Evolutionary conservation across 306 rosid genomes (phyloP).

Genomic region (Casuarina equisetifolia): DNA sequence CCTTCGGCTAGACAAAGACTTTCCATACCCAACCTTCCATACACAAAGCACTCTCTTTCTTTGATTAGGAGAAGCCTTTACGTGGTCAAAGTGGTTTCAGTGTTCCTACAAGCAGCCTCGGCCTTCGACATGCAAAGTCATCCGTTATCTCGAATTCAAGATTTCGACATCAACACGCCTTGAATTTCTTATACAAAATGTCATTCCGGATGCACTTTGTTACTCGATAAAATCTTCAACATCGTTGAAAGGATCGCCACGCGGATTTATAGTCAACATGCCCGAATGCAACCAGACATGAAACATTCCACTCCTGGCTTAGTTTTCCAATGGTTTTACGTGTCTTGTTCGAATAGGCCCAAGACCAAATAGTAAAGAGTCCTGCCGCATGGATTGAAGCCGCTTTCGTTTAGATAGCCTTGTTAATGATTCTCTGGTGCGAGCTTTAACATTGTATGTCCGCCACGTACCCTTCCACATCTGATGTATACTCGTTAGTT

Average conservation of each 20-base stretch:
- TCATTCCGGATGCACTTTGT: not conserved
- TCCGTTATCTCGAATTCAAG: not conserved
- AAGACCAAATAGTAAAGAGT: slow-evolving; percentile 1
- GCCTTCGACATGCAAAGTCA: not conserved
- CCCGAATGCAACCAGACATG: not conserved
- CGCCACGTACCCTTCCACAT: not conserved
- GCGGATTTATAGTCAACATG: slow-evolving; percentile 10
- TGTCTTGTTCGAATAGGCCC: slow-evolving; percentile 16
- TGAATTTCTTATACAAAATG: not conserved
- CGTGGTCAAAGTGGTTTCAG: slow-evolving; percentile 17
- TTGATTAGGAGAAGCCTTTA: slow-evolving; percentile 22
- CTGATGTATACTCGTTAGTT: not conserved
- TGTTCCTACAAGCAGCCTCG: slow-evolving; percentile 16
- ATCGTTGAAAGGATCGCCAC: slow-evolving; percentile 5
- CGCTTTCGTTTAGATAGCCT: not conserved
- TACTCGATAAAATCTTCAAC: not conserved
- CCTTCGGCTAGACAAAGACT: not conserved
- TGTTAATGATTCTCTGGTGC: not conserved
- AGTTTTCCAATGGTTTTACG: not conserved
- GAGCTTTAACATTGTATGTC: not conserved
- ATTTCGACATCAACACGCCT: not conserved
- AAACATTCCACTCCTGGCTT: not conserved
- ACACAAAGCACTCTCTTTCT: slow-evolving; percentile 19
- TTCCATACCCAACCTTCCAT: too few relatives aligned
- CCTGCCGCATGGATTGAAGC: slow-evolving; percentile 23